Evolutionary conservation across 768 basidiomycete species (phyloP).

Genomic region (Austroboletus festivus): DNA sequence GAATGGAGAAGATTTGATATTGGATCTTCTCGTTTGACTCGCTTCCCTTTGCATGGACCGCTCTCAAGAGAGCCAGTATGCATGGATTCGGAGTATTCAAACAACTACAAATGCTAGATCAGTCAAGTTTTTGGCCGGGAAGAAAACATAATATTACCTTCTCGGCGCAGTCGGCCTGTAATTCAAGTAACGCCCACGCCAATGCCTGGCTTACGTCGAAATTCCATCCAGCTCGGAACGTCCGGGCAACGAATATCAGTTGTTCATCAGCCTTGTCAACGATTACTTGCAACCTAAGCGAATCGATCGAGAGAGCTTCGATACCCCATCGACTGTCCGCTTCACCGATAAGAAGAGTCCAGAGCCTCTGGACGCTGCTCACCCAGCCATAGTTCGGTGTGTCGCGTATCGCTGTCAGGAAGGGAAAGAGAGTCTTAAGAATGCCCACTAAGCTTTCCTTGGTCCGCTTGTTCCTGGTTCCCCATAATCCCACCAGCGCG

Average conservation of each 20-base stretch:
- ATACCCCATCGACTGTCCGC: conserved; percentile 63
- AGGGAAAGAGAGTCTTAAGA: conserved; percentile 70
- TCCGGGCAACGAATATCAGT: conserved; percentile 55
- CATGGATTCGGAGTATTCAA: conserved; percentile 56
- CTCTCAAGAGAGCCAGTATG: conserved; percentile 36
- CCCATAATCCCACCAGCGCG: conserved; percentile 67
- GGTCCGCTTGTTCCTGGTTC: conserved; percentile 67
- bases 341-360: conserved; percentile 57
- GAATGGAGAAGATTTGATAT: conserved; percentile 51
- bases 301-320: conserved; percentile 61
- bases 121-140: conserved; percentile 1
- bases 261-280: conserved; percentile 18
- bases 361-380: conserved; percentile 50
- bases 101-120: conserved; percentile 44
- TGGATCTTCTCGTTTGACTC: conserved; percentile 56
- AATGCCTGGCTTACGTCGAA: conserved; percentile 70
- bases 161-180: conserved; percentile 75
- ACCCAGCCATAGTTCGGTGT: conserved; percentile 37
- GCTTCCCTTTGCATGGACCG: conserved; percentile 42
- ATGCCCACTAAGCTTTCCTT: conserved; percentile 82
- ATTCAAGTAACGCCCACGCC: conserved; percentile 74
- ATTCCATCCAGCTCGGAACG: conserved; percentile 70
- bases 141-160: conserved; percentile 46
- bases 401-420: conserved; percentile 44
- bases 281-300: conserved; percentile 52